These are phyloP conservation scores for Aspergillus heteromorphus DNA, from an alignment of 495 filamentous ascomycete genomes.

Conservation along the genomic window DNA sequence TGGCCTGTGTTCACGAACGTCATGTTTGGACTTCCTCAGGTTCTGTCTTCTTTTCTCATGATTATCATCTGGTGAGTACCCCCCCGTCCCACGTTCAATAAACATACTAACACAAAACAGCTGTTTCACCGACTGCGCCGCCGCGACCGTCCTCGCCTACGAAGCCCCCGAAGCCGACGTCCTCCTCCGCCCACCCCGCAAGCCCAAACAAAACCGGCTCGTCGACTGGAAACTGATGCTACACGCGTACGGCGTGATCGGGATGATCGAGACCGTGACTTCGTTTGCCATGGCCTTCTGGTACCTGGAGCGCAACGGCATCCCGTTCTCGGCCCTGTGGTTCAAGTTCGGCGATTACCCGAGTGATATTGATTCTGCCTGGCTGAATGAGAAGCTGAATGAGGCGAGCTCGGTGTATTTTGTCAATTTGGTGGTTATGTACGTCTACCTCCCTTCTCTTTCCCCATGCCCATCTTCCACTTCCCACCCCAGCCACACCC, in stretches of 20 bases:
- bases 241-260: constrained; percentile 60
- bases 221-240: constrained; percentile 61
- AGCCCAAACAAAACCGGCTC: constrained; percentile 54
- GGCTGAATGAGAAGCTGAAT: constrained; percentile 43
- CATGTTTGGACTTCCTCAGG: constrained; percentile 61
- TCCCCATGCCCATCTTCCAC: background rate
- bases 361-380: constrained; percentile 39
- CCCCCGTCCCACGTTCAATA: constrained; percentile 26
- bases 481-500: background rate
- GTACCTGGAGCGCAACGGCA: constrained; percentile 48
- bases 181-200: constrained; percentile 53
- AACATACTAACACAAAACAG: no score
- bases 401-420: constrained; percentile 29
- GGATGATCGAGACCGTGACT: constrained; percentile 52
- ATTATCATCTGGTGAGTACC: constrained; percentile 60
- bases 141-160: constrained; percentile 58
- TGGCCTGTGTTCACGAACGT: constrained; percentile 65
- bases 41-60: constrained; percentile 64
- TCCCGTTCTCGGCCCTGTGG: constrained; percentile 53
- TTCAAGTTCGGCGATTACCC: constrained; percentile 53
- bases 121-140: constrained; percentile 56
- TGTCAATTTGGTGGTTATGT: constrained; percentile 29
- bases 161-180: constrained; percentile 57
- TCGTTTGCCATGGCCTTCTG: constrained; percentile 64
- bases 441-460: background rate